Evolutionary conservation across 2,329 filamentous ascomycete species (phyloP), one percentile per base, ranked within the genome.

Genomic region (Clathrospora elynae): DNA sequence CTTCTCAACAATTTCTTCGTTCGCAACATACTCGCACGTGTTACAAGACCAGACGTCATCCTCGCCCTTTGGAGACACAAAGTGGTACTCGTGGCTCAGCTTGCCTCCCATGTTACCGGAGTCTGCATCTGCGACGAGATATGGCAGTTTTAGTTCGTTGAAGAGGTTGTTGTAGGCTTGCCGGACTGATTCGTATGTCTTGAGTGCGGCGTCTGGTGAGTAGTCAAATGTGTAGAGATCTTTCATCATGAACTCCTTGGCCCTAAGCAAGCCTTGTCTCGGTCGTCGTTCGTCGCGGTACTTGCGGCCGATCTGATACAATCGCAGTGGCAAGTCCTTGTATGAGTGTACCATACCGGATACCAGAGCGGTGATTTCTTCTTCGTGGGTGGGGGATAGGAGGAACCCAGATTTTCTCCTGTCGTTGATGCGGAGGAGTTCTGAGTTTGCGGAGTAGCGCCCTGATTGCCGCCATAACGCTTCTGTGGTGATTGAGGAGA

Each of bases 51-150:
- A 82, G 24, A 99, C 79, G 1, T 82, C 85, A 61, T 99, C 93
- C 67, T 97, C 93, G 6, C 93, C 93, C 35, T 87, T 84, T 0
- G 80, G 65, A 19, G 85, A 89, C 1, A 86, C 80, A 35, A 96
- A 85, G 65, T 96, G 93, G 65, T 95, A 99, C 62, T 99, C 93
- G 66, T 99, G 93, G 67, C 91, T 97, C 24, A 96, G 73, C 54
- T 85, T 86, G 9, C 93, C 93, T 20, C 93, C 93, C 82, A 99
- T 99, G 54, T 90, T 88, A n/a, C 93, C 93, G 1, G 92, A 96
- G 67, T 91, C 91, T 5, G 93, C 93, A 57, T 89, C 84, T 1
- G 92, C 92, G 13, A 95, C 85, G 1, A 95, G 70, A 54, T 93
- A 89, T 0, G 90, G 90, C 10, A 99, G 69, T 54, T 86, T 90